These are phyloP conservation scores for Podospora didyma DNA, from an alignment of 495 filamentous ascomycete species.

Conservation along the genomic window DNA sequence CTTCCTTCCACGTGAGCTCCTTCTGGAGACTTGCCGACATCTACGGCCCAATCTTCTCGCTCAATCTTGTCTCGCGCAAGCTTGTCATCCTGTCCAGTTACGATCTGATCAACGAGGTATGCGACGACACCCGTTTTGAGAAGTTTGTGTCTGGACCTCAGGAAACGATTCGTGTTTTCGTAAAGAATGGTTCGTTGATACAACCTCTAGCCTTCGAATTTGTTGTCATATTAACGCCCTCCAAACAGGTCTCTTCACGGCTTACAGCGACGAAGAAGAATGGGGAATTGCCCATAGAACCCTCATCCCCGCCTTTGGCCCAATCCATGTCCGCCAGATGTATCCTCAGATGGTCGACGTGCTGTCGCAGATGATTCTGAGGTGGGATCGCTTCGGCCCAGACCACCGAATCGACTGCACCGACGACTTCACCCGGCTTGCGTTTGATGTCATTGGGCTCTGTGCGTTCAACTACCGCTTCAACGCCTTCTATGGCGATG, in stretches of 20 bases:
- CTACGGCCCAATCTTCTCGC: slow-evolving; percentile 61
- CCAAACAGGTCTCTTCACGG: slow-evolving; percentile 48
- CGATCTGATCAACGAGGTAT: slow-evolving; percentile 60
- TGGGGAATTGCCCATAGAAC: slow-evolving; percentile 71
- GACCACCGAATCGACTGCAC: slow-evolving; percentile 51
- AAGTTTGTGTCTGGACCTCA: slow-evolving; percentile 48
- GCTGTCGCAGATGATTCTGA: slow-evolving; percentile 60
- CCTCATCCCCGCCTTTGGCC: slow-evolving; percentile 67
- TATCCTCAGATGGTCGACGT: slow-evolving; percentile 74
- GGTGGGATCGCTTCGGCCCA: slow-evolving; percentile 66
- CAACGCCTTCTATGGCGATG: slow-evolving; percentile 60
- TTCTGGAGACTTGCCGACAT: slow-evolving; percentile 53
- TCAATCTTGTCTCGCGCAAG: slow-evolving; percentile 32
- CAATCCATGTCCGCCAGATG: slow-evolving; percentile 64
- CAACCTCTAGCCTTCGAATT: not conserved
- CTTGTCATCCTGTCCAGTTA: slow-evolving; percentile 28
- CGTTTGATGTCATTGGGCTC: slow-evolving; percentile 52
- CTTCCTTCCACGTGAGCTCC: slow-evolving; percentile 49
- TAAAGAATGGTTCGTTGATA: slow-evolving; percentile 53
- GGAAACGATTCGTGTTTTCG: slow-evolving; percentile 51
- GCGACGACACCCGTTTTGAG: slow-evolving; percentile 61
- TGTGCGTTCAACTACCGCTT: slow-evolving; percentile 62
- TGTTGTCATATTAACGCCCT: not conserved
- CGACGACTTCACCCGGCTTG: slow-evolving; percentile 65
- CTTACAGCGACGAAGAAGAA: slow-evolving; percentile 55